Base-by-base conservation (phyloP, 2,329 filamentous ascomycete genomes). In the Chrysosporium queenslandicum region DNA sequence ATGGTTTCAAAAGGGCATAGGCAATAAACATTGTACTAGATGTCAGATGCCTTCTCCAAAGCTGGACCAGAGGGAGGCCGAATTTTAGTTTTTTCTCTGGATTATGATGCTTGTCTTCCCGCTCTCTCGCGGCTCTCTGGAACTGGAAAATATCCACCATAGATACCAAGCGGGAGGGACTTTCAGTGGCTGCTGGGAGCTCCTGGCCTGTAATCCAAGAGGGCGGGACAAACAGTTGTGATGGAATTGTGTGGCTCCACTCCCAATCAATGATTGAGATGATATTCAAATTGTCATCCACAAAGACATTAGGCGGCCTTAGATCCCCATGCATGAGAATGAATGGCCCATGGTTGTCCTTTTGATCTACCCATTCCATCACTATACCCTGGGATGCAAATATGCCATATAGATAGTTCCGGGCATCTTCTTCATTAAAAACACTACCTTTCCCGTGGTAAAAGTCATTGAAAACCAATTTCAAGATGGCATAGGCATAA, bases 251-350 rank as follows among this genome's bases (percentile, higher is more conserved):
- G 40, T 52, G 49, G 14, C 49, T 52, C 50, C 42, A 41, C n/a
- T 47, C 42, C 43, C 34, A 47, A 29, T 53, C 50, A 11, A 43
- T 34, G 36, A 49, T 23, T 20, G 52, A 53, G 46, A 45, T 48
- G 37, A 43, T 45, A 20, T 49, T 49, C 25, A 53, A 14, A 18
- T 53, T 23, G 11, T 20, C 43, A 52, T 53, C 29, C 30, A 52
- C 18, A 29, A 54, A 32, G n/a, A 56, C 41, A 45, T 53, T 53
- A 12, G 46, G 16, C 29, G 51, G 52, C 20, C 47, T 51, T 40
- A 56, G 46, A 48, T 56, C 51, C 4, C 52, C 47, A 40, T 56
- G 54, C 47, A 53, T 56, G 12, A 53, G 39, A 37, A 53, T 48
- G 42, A 56, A 55, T 14, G 53, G 53, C 11, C 53, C 50, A 21